phyloP scores from a whole-genome alignment of 768 basidiomycete species.

The Leucosporidium yakuticum region DNA sequence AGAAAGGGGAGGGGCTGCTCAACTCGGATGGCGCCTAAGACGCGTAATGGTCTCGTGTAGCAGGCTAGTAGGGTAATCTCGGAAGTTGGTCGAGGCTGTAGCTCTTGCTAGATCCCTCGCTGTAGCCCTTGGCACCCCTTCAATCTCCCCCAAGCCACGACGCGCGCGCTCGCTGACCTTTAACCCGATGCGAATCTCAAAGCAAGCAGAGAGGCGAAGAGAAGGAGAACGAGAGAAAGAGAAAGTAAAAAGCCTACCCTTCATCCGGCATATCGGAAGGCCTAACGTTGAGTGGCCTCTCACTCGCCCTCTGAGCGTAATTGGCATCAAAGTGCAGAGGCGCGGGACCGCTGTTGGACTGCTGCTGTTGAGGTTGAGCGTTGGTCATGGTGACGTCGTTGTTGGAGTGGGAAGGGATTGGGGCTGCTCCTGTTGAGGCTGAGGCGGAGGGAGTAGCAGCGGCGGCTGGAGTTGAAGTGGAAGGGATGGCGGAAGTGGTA shows the following conservation, averaged over 20 bases:
- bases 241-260: slow-evolving; percentile 66
- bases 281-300: slow-evolving; percentile 49
- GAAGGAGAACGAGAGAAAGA: slow-evolving; percentile 3
- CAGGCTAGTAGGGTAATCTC: background rate
- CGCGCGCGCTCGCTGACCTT: too few relatives aligned
- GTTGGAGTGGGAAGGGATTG: slow-evolving; percentile 1
- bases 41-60: background rate
- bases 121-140: background rate
- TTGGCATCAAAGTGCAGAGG: slow-evolving; percentile 23
- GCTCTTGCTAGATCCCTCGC: background rate
- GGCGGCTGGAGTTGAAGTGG: background rate
- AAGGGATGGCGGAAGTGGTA: background rate
- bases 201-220: too few relatives aligned
- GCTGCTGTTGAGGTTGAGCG: slow-evolving; percentile 25
- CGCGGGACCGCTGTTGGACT: slow-evolving; percentile 49
- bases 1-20: background rate
- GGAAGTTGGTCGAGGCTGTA: background rate
- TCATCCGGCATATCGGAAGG: slow-evolving; percentile 95
- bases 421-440: background rate
- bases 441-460: background rate
- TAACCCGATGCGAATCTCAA: too few relatives aligned
- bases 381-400: slow-evolving; percentile 40
- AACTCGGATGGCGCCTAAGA: background rate
- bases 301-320: slow-evolving; percentile 22
- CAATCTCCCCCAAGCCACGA: background rate